Conservation (phyloP, 2,329 filamentous ascomycete species). For the Sarocladiaceae sp. region DNA sequence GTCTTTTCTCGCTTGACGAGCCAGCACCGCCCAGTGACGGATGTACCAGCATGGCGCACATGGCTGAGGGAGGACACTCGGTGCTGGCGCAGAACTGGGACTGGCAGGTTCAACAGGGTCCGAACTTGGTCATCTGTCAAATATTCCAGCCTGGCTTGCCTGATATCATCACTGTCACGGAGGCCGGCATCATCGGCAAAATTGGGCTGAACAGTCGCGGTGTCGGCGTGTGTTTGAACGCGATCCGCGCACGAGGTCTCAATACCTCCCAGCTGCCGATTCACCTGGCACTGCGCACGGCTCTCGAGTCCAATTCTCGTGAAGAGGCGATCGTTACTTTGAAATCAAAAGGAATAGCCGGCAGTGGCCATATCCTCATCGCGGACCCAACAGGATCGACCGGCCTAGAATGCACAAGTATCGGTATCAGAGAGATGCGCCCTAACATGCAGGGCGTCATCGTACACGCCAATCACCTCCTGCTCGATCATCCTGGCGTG, state of each 20-base stretch:
- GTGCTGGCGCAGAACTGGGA: constrained; percentile 56
- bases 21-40: constrained; percentile 33
- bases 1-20: constrained; percentile 32
- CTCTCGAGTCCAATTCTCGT: constrained; percentile 42
- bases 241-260: constrained; percentile 51
- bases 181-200: constrained; percentile 57
- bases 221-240: constrained; percentile 56
- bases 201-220: constrained; percentile 56
- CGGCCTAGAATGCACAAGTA: constrained; percentile 12
- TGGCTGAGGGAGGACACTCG: constrained; percentile 7
- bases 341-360: constrained; percentile 8
- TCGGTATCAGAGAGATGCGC: constrained; percentile 3
- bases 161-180: constrained; percentile 48
- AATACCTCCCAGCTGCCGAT: constrained; percentile 46
- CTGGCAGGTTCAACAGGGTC: constrained; percentile 50
- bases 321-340: constrained; percentile 8
- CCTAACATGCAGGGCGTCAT: constrained; percentile 8
- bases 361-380: constrained; percentile 12
- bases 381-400: constrained; percentile 8
- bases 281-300: constrained; percentile 52
- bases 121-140: constrained; percentile 41
- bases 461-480: constrained; percentile 13
- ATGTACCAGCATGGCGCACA: constrained; percentile 46
- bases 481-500: constrained; percentile 21
- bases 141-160: constrained; percentile 36